phyloP scores from a whole-genome alignment of 148 eudicot species.

The Linanthus parryae region DNA sequence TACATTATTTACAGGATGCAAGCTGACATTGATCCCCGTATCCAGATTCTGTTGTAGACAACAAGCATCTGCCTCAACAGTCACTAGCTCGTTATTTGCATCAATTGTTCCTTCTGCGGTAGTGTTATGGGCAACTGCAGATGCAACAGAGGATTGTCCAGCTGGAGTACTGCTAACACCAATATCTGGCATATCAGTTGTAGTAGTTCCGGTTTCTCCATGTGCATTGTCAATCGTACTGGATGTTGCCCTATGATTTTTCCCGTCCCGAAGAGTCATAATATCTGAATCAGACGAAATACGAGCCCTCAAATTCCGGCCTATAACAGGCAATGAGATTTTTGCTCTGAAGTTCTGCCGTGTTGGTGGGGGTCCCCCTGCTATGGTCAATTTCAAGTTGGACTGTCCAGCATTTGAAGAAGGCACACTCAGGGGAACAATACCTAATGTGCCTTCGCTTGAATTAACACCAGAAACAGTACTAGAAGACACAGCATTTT shows the following conservation, averaged over 20 bases:
- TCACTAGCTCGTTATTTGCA: conserved; percentile 16
- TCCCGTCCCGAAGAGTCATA: conserved; percentile 12
- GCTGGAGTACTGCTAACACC: conserved; percentile 16
- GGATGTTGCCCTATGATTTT: no score
- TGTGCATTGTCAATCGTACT: conserved; percentile 2
- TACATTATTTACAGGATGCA: conserved; percentile 13
- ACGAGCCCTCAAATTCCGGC: conserved; percentile 74
- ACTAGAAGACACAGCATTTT: conserved; percentile 1
- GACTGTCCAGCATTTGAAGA: conserved; percentile 17
- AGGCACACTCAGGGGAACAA: conserved; percentile 18
- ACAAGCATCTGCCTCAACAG: conserved; percentile 13
- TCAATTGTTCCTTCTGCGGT: conserved; percentile 8
- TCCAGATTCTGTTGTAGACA: conserved; percentile 17
- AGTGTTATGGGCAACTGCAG: conserved; percentile 17
- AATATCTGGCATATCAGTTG: conserved; percentile 9
- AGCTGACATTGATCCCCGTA: conserved; percentile 7
- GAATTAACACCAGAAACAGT: conserved; percentile 19
- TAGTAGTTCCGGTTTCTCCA: conserved; percentile 9
- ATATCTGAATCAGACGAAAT: conserved; percentile 32
- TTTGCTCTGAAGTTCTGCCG: conserved; percentile 73
- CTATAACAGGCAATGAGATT: conserved; percentile 82
- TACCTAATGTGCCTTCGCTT: conserved; percentile 16
- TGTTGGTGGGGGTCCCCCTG: conserved; percentile 88
- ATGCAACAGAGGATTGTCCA: conserved; percentile 18
- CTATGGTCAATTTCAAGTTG: conserved; percentile 63